Evolutionary conservation across 2,329 filamentous ascomycete species (phyloP), one percentile per base, ranked within the genome.

Genomic region (Phoma sp.): DNA sequence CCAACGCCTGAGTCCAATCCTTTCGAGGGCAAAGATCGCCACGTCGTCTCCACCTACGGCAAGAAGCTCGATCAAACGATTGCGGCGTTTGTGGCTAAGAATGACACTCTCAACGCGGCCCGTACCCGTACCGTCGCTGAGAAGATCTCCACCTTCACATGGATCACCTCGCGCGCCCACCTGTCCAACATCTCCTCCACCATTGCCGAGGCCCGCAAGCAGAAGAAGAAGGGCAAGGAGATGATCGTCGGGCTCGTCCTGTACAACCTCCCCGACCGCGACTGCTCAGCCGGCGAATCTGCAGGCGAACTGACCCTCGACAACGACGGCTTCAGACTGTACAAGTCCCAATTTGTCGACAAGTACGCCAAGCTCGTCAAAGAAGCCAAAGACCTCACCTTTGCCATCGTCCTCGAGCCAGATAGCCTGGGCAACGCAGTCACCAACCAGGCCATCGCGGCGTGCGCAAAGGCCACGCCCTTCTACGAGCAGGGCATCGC

Each of bases 191-290:
- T 68, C 33, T 50, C 55, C 2, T 51, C 52, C 18, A 59, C 65
- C 33, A 66, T 68, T 36, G 48, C 60, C 14, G 59, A 67, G 40
- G 66, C 66, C 14, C 66, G 66, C 29, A 21, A 46, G 14, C 66
- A 68, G 23, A 57, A 47, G 30, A 64, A 61, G 32, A 47, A 56
- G 2, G 37, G 48, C 30, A 62, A 57, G 49, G 61, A 51, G 17
- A 62, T 66, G 47, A 64, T 67, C 17, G 64, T 67, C 3, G 67
- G 67, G 7, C 65, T 70, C 46, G 92, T 93, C 55, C 96, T 98
- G 83, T 98, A 97, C 81, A 83, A 85, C 29, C 85, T 98, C 3
- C 93, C 98, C 82, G 93, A 98, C 77, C 97, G 90, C 80, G 90
- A 98, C 76, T 83, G 81, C 73, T 90, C 90, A 69, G 91, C 90